A percentile compares a stretch with the other conserved stretches of the same genome.
Evolutionary conservation across 495 filamentous ascomycete species (phyloP).

Genomic region (Penicillium manginii): DNA sequence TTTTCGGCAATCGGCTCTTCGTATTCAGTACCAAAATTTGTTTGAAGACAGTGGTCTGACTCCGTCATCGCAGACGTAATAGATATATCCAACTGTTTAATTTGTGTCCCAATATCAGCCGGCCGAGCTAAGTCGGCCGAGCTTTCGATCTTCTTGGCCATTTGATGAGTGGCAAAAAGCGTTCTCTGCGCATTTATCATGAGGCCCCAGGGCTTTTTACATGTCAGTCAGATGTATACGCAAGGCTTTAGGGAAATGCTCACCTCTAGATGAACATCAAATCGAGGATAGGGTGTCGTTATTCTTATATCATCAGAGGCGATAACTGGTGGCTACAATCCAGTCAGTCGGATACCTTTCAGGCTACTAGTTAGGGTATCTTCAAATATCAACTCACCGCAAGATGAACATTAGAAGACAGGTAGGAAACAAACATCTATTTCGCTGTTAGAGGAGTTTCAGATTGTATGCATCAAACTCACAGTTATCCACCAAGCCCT

Average conservation of each 20-base stretch:
- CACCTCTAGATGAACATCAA: conserved; percentile 48
- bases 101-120: conserved; percentile 14
- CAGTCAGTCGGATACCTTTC: not conserved
- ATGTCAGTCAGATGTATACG: conserved; percentile 3
- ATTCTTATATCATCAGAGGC: conserved; percentile 49
- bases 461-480: conserved; percentile 6
- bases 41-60: conserved; percentile 18
- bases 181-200: conserved; percentile 51
- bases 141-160: conserved; percentile 23
- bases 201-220: conserved; percentile 42
- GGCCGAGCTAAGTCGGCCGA: conserved; percentile 4
- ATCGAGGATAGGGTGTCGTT: conserved; percentile 48
- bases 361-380: not conserved
- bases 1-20: conserved; percentile 22
- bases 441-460: conserved; percentile 34
- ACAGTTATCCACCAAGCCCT: conserved; percentile 60
- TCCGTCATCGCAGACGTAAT: conserved; percentile 18
- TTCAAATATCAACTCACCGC: conserved; percentile 20
- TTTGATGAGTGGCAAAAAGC: conserved; percentile 45
- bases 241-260: conserved; percentile 7
- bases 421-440: conserved; percentile 27
- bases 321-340: conserved; percentile 44
- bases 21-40: conserved; percentile 12
- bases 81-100: conserved; percentile 16
- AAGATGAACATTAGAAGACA: conserved; percentile 20